Percentiles rank a stretch among this genome's conserved stretches.
Conservation (phyloP, 192 early-diverging fungal genomes). For the Gonapodya sp. region DNA sequence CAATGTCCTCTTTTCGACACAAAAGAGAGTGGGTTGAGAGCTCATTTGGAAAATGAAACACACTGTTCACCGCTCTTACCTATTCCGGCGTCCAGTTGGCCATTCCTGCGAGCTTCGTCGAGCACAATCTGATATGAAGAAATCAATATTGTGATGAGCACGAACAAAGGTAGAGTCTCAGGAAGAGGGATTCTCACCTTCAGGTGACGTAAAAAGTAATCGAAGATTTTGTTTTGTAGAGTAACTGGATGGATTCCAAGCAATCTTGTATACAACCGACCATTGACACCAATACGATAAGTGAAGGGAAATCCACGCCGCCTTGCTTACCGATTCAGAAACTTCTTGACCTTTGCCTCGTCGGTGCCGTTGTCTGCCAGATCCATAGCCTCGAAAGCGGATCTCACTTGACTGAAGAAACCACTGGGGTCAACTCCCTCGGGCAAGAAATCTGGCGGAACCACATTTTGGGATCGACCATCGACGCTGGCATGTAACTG, state of each 20-base stretch:
- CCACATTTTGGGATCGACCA: background rate
- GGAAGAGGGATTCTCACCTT: background rate
- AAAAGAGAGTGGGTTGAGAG: too few species aligned
- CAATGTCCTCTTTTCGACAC: background rate
- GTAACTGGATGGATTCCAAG: constrained; percentile 2
- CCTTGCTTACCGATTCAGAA: background rate
- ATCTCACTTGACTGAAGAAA: background rate
- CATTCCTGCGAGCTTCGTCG: background rate
- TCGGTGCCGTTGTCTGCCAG: background rate
- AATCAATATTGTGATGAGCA: background rate
- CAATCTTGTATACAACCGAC: background rate
- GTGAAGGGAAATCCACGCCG: background rate
- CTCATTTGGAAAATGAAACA: too few species aligned
- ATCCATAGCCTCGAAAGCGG: background rate
- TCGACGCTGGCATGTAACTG: background rate
- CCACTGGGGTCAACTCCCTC: background rate
- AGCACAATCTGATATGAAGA: background rate
- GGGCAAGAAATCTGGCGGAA: background rate
- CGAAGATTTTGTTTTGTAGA: background rate
- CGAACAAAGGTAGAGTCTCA: background rate
- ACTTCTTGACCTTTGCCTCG: background rate
- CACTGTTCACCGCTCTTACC: background rate
- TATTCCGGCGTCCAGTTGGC: background rate
- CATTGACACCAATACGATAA: background rate
- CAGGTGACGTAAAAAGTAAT: background rate